Conservation (phyloP, 305 asterid genomes). For the Solanum hybrid region DNA sequence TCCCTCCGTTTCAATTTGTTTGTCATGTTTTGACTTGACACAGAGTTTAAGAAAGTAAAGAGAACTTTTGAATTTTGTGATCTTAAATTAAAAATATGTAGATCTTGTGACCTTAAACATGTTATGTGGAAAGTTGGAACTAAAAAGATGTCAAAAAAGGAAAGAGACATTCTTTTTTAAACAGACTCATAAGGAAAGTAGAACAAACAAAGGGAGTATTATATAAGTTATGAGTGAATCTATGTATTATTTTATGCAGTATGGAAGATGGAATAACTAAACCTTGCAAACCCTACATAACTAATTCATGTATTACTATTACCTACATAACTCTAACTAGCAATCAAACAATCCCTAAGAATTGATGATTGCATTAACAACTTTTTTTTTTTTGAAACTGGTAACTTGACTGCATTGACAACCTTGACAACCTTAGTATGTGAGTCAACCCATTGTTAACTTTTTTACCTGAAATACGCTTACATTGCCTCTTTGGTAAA, state of each 20-base stretch:
- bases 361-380: not conserved
- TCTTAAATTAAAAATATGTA: not conserved
- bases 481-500: not conserved
- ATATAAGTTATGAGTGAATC: not conserved
- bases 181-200: not conserved
- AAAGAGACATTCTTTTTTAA: not conserved
- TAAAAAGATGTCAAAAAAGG: not conserved
- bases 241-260: not conserved
- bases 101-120: not conserved
- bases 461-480: not conserved
- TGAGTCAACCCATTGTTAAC: not conserved
- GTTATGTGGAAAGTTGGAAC: not conserved
- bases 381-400: not conserved
- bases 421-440: not conserved
- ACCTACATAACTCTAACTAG: not conserved
- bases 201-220: not conserved
- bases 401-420: not conserved
- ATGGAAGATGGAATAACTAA: not conserved
- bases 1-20: not conserved
- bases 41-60: not conserved
- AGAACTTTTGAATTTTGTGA: not conserved
- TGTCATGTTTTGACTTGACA: not conserved
- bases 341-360: not conserved
- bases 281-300: not conserved
- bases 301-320: not conserved